Conservation (phyloP, 2,329 filamentous ascomycete genomes). For the Alternaria consortialis region DNA sequence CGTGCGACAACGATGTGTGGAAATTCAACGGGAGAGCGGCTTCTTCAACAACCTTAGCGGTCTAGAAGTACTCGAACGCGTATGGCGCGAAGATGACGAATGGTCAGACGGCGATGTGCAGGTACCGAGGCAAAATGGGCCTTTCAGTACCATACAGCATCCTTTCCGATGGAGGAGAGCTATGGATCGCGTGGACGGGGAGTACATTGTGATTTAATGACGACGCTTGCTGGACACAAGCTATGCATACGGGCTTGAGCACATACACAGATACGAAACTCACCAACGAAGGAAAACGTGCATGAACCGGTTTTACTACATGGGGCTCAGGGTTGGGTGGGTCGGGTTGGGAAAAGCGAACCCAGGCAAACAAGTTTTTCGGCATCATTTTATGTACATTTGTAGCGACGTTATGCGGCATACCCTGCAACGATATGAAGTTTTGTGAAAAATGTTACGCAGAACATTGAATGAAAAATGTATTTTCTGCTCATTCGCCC, state of each 20-base stretch:
- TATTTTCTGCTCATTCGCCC: not conserved
- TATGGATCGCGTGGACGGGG: slow-evolving; percentile 61
- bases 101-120: slow-evolving; percentile 35
- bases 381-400: slow-evolving; percentile 9
- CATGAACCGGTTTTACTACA: slow-evolving; percentile 17
- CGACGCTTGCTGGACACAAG: slow-evolving; percentile 26
- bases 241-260: slow-evolving; percentile 10
- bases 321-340: slow-evolving; percentile 14
- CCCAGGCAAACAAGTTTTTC: slow-evolving; percentile 2
- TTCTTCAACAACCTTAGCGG: slow-evolving; percentile 94
- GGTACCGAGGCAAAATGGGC: slow-evolving; percentile 29
- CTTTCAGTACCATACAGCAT: slow-evolving; percentile 42
- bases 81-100: slow-evolving; percentile 72
- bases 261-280: slow-evolving; percentile 10
- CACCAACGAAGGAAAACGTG: slow-evolving; percentile 8
- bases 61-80: slow-evolving; percentile 82
- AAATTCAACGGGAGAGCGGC: slow-evolving; percentile 86
- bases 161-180: slow-evolving; percentile 60
- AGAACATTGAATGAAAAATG: slow-evolving; percentile 3
- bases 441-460: slow-evolving; percentile 1
- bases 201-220: slow-evolving; percentile 61
- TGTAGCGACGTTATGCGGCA: slow-evolving; percentile 14
- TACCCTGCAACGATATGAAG: slow-evolving; percentile 3
- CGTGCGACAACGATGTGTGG: slow-evolving; percentile 80
- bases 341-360: slow-evolving; percentile 8